Conservation (phyloP, 2,329 filamentous ascomycete species). For the Dactylonectria macrodidyma region DNA sequence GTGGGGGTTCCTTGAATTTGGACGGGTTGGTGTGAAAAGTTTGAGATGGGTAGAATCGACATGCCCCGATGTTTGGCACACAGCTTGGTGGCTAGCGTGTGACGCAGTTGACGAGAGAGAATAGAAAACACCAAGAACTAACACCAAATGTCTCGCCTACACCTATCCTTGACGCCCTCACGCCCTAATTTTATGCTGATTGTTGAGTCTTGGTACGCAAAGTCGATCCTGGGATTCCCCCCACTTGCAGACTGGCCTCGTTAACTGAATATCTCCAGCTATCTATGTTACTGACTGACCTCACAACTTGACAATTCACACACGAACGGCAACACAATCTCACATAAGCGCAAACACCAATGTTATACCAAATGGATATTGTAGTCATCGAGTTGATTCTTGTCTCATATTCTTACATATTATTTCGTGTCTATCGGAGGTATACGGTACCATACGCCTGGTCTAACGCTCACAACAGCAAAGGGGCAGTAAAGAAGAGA, state of each 20-base stretch:
- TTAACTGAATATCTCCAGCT: slow-evolving; percentile 49
- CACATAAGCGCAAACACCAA: slow-evolving; percentile 8
- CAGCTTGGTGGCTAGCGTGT: background rate
- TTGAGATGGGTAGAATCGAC: background rate
- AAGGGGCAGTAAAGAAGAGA: slow-evolving; percentile 23
- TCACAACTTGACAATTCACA: background rate
- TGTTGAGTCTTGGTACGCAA: background rate
- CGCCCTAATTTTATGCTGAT: background rate
- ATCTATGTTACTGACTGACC: slow-evolving; percentile 3
- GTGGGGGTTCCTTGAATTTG: background rate
- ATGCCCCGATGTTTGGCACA: background rate
- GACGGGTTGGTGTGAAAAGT: background rate
- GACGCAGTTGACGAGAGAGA: background rate
- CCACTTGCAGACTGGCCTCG: slow-evolving; percentile 40
- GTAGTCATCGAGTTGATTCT: background rate
- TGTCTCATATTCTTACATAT: slow-evolving; percentile 42
- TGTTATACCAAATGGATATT: background rate
- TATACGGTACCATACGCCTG: slow-evolving; percentile 34
- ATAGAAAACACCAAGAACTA: background rate
- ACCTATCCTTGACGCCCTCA: no score
- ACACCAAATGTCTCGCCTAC: background rate
- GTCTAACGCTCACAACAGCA: slow-evolving; percentile 37
- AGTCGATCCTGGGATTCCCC: background rate
- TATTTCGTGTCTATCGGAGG: slow-evolving; percentile 43
- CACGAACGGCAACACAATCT: background rate